Base-by-base conservation (phyloP, 768 basidiomycete species). In the Boletus rubroflammeus region DNA sequence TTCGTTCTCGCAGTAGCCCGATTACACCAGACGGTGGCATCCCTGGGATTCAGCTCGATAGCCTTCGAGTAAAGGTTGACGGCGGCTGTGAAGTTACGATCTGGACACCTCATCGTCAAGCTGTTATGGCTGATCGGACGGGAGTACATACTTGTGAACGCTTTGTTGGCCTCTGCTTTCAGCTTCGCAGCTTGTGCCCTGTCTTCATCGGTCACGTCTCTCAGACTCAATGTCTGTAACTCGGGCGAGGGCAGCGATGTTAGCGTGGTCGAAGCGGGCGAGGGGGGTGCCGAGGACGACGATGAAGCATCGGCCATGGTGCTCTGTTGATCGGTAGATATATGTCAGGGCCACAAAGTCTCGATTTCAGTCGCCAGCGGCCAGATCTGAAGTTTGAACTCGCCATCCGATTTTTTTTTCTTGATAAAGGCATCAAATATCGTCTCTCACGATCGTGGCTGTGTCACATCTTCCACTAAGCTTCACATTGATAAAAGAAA, bases 11-110 rank as follows among this genome's bases (percentile, higher is more conserved):
- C 81, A 72, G 93, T 90, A 2, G 97, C 93, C 35, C 96, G 82
- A 72, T 98, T 98, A 67, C 89, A 94, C 89, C 91, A 98, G 49
- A 96, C 71, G 14, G 93, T 94, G 49, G 93, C 75, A 63, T 98
- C 96, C 51, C 77, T 76, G 0, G 93, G 94, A 67, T 99, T 94
- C 66, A 86, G 81, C 59, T 88, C 84, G 60, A 98, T 89, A 2
- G 96, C 92, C 35, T 84, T 73, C 3, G 87, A 81, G 70, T 98
- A 99, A 35, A 97, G 72, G 38, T 80, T 78, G 10, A 88, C 85
- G 11, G 95, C 93, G 15, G 73, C 69, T 21, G 79, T 77, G 68
- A 94, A 98, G 62, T 90, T 83, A 68, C 92, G 88, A 44, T 72
- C 90, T 78, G 54, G 28, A 50, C n/a, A 11, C 32, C 3, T 35